Percentiles rank a stretch among this genome's conserved stretches.
Conservation (phyloP, 257 asterid genomes). For the Knoxia roxburghii region DNA sequence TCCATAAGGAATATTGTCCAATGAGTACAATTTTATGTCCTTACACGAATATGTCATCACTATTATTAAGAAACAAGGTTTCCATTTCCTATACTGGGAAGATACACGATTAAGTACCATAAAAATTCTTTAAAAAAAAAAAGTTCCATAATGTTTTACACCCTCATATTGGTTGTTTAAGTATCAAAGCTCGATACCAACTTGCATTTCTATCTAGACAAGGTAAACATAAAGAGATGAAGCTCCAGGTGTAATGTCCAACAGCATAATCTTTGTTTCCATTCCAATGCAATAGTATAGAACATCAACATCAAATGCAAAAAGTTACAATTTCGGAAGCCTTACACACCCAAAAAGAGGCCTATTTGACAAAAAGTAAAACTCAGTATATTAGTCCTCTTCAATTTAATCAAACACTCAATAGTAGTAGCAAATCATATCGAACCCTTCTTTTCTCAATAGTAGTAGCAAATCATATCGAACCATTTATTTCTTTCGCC, state of each 20-base stretch:
- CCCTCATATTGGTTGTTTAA: not conserved
- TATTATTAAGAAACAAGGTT: not conserved
- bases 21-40: not conserved
- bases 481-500: not conserved
- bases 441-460: not conserved
- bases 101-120: not conserved
- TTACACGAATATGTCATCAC: not conserved
- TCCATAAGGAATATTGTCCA: not conserved
- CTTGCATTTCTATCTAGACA: not conserved
- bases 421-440: not conserved
- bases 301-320: not conserved
- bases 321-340: not conserved
- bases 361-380: not conserved
- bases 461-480: no score
- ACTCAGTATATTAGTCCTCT: not conserved
- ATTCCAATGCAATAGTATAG: no score
- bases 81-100: not conserved
- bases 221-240: not conserved
- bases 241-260: not conserved
- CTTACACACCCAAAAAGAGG: not conserved
- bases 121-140: not conserved
- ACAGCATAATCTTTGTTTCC: not conserved
- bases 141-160: not conserved
- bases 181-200: not conserved
- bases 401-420: not conserved